phyloP scores from a whole-genome alignment of 495 filamentous ascomycete genomes.

The Hypoxylon crocopeplum region DNA sequence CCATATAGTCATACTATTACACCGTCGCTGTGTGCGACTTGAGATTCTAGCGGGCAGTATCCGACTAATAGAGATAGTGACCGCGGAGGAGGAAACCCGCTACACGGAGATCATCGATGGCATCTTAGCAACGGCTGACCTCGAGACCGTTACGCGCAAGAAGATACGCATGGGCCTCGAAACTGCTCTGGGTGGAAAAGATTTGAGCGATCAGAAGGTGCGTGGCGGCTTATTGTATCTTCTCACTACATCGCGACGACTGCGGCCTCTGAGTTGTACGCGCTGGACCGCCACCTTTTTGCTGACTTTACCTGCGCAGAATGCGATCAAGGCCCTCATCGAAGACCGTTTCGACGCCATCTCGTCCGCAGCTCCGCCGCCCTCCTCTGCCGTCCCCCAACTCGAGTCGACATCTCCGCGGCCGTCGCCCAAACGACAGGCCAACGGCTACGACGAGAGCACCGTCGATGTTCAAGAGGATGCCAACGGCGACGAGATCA shows the following conservation, averaged over 20 bases:
- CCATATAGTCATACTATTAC: no score
- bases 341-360: conserved; percentile 89
- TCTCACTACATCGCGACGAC: no score
- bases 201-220: conserved; percentile 88
- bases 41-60: background rate
- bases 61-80: conserved; percentile 56
- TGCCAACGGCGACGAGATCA: conserved; percentile 52
- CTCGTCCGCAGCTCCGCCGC: conserved; percentile 54
- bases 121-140: conserved; percentile 83
- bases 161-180: conserved; percentile 87
- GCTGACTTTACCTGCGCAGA: conserved; percentile 54
- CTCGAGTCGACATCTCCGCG: conserved; percentile 32
- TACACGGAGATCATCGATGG: conserved; percentile 89
- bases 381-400: conserved; percentile 36
- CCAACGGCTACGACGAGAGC: conserved; percentile 46
- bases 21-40: no score
- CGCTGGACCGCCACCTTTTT: no score
- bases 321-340: conserved; percentile 81
- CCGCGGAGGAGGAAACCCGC: conserved; percentile 66
- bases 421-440: conserved; percentile 29
- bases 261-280: no score
- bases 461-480: conserved; percentile 35
- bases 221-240: no score
- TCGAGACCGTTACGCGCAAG: conserved; percentile 91
- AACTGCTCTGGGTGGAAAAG: conserved; percentile 71